Conservation (phyloP, 2,329 filamentous ascomycete species). For the Botryotinia convoluta region DNA sequence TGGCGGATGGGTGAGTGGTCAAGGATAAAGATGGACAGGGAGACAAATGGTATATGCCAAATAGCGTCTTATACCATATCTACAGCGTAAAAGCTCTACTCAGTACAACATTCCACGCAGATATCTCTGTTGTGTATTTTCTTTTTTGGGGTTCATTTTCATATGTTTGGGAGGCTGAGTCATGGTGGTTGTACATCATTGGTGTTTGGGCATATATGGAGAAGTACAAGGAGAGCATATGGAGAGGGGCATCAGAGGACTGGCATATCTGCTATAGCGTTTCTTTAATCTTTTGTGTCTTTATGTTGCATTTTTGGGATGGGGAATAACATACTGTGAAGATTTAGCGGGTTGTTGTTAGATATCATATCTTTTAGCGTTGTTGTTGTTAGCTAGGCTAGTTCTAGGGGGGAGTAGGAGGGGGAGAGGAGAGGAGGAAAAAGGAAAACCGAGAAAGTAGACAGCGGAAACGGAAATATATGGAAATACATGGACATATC, state of each 20-base stretch:
- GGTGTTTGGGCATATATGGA: background rate
- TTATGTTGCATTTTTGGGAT: background rate
- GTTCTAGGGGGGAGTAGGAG: background rate
- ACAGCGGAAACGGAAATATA: background rate
- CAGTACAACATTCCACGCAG: background rate
- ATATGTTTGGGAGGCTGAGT: background rate
- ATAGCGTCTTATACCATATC: background rate
- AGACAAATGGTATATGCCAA: background rate
- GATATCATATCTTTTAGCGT: background rate
- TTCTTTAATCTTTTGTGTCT: background rate
- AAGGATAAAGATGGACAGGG: background rate
- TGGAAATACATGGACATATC: background rate
- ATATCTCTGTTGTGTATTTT: background rate
- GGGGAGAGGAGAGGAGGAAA: background rate
- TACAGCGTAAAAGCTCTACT: constrained; percentile 13
- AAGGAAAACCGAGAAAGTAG: background rate
- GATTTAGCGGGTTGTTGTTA: background rate
- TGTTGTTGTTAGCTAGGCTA: background rate
- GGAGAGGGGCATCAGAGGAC: background rate
- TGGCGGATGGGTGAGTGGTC: background rate
- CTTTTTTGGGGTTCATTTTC: background rate
- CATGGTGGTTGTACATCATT: background rate
- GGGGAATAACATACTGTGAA: background rate
- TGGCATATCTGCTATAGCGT: constrained; percentile 6
- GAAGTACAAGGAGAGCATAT: background rate